These are phyloP conservation scores for Ricinus communis DNA, from an alignment of 345 rosid species.

Conservation along the genomic window DNA sequence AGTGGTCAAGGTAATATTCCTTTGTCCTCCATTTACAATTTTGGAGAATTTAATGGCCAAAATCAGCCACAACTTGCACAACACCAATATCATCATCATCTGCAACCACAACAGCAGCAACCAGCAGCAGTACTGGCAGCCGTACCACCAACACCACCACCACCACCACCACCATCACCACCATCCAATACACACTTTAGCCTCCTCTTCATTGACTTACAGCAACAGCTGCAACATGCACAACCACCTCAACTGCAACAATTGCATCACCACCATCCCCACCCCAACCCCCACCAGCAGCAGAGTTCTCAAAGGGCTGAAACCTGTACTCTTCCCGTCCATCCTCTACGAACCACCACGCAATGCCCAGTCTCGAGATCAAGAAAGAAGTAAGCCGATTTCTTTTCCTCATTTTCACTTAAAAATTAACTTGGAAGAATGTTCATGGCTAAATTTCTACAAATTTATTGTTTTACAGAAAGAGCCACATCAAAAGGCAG, in stretches of 20 bases:
- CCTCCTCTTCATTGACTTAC: conserved; percentile 2
- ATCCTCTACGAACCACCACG: conserved; percentile 19
- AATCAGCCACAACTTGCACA: conserved; percentile 24
- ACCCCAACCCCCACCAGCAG: conserved; percentile 11
- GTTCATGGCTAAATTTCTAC: not conserved
- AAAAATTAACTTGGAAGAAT: too few species aligned
- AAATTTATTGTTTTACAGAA: conserved; percentile 41
- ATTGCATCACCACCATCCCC: conserved; percentile 10
- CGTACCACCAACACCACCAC: not conserved
- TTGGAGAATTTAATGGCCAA: conserved; percentile 22
- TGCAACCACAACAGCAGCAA: too few species aligned
- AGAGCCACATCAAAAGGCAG: conserved; percentile 60
- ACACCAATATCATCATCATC: too few species aligned
- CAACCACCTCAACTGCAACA: too few species aligned
- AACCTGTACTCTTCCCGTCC: not conserved
- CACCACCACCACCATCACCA: not conserved
- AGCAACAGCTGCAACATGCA: conserved; percentile 13
- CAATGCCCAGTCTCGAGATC: conserved; percentile 43
- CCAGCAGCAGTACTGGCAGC: conserved; percentile 18
- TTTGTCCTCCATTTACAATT: conserved; percentile 26
- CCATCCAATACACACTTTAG: not conserved
- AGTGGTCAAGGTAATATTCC: conserved; percentile 10
- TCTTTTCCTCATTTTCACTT: not conserved
- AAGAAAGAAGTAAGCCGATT: conserved; percentile 47
- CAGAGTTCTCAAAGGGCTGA: conserved; percentile 4